Evolutionary conservation across 345 rosid genomes (phyloP).

Genomic region (Populus deltoides): DNA sequence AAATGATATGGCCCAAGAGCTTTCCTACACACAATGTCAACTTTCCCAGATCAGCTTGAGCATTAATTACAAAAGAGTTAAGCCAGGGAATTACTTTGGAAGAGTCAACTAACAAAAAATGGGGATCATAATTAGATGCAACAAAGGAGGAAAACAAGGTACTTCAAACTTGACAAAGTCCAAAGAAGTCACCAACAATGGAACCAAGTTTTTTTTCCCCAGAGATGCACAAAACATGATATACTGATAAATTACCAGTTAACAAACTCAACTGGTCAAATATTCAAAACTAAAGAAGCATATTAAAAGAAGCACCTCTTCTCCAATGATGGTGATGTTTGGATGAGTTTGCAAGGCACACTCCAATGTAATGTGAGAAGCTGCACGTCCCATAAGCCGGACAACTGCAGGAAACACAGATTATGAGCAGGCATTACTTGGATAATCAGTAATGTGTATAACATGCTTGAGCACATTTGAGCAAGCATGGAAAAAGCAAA

Average conservation of each 20-base stretch:
- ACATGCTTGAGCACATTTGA: background rate
- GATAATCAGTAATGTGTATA: background rate
- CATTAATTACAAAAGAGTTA: background rate
- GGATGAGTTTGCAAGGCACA: conserved; percentile 99
- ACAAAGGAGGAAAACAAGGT: background rate
- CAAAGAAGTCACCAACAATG: background rate
- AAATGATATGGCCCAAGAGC: background rate
- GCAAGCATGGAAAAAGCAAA: background rate
- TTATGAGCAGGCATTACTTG: background rate
- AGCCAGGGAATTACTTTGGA: background rate
- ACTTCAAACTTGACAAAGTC: background rate
- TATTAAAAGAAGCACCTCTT: conserved; percentile 56
- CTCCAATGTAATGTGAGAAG: conserved; percentile 95
- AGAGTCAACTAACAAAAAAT: background rate
- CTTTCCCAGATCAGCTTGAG: background rate
- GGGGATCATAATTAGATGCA: background rate
- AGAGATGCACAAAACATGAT: background rate
- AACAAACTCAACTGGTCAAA: background rate
- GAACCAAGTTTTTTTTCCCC: background rate
- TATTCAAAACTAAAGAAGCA: background rate
- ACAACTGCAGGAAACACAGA: conserved; percentile 63
- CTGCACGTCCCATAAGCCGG: conserved; percentile 99
- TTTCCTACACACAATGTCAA: background rate
- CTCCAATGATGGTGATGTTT: conserved; percentile 87
- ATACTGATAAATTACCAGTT: background rate